Base-by-base conservation (phyloP, 305 asterid genomes). In the Stenogyne calaminthoides region DNA sequence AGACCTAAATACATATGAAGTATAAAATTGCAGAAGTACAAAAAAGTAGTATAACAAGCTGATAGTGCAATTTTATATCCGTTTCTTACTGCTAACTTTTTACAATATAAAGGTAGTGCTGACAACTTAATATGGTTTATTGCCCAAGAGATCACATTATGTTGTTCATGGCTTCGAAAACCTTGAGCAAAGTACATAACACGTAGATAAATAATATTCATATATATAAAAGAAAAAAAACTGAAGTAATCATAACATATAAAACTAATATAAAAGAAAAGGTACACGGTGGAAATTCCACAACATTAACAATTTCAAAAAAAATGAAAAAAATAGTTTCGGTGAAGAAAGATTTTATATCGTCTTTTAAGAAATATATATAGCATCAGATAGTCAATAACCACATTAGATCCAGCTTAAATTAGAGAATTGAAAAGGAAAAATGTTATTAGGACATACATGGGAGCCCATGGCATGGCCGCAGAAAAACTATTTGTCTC, bases 391-490 rank as follows among this genome's bases (percentile, higher is more conserved):
- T 4, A 65, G 34, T 60, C 3, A 51, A 52, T 37, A 64, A 32
- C 27, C 27, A 65, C 16, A 62, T 11, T 39, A 57, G 56, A 63
- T 62, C 72, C 61, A 67, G 70, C 32, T 27, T 67, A 57, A 42
- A 42, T 70, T 61, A 54, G 70, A 22, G 49, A 62, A 36, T 3
- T 22, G 47, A 44, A 40, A 18, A 12, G 40, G 25, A 37, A 16
- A 55, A 49, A 36, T 42, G 47, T 69, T 61, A 29, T 36, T 27
- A 69, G 67, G 74, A 88, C 94, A 71, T 92, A 95, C 99, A 95
- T 69, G 51, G 97, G 97, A 75, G 96, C 87, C 99, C 99, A 94
- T 10, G 98, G 98, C 97, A 94, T 94, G 81, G 92, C 86, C 22
- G 98, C 88, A 57, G 97, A 76, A 80, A 92, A 92, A 86, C 85